Percentiles rank a stretch among this genome's conserved stretches.
phyloP scores from a whole-genome alignment of 2,329 filamentous ascomycete species.

The Seiridium unicorne region DNA sequence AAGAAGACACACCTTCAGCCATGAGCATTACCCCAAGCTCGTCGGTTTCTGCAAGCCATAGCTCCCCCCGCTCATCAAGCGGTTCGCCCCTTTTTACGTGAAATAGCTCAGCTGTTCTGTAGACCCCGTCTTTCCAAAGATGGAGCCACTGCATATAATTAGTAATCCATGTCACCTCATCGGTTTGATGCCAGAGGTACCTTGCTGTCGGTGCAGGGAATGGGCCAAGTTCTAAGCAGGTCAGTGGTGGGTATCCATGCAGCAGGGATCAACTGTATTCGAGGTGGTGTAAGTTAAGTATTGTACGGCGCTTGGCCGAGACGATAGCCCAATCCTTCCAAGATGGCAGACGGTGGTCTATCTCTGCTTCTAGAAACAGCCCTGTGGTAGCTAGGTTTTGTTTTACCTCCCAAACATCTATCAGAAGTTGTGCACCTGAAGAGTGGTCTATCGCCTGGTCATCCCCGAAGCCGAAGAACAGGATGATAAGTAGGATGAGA shows the following conservation, averaged over 20 bases:
- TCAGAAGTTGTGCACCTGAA: constrained; percentile 4
- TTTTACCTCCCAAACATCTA: constrained; percentile 15
- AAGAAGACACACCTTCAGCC: constrained; percentile 10
- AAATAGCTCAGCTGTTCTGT: constrained; percentile 16
- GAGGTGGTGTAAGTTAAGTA: constrained; percentile 15
- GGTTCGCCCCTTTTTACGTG: constrained; percentile 2
- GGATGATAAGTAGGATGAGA: neutral
- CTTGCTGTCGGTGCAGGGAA: constrained; percentile 14
- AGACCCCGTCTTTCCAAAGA: constrained; percentile 11
- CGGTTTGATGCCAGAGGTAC: constrained; percentile 11
- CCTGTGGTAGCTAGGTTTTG: constrained; percentile 11
- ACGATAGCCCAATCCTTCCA: constrained; percentile 16
- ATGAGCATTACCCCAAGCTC: constrained; percentile 16
- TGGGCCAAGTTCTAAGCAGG: constrained; percentile 16
- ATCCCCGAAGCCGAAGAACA: neutral
- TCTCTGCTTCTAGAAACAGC: constrained; percentile 12
- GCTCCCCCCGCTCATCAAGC: constrained; percentile 11
- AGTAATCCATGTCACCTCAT: constrained; percentile 7
- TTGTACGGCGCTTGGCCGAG: constrained; percentile 15
- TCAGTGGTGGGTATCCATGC: constrained; percentile 14
- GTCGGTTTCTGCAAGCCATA: constrained; percentile 16
- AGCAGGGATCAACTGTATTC: constrained; percentile 17
- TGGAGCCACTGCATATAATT: constrained; percentile 12
- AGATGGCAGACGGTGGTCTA: neutral
- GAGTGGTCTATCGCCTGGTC: neutral